These are phyloP conservation scores for Fusarium clavum DNA, from an alignment of 2,329 filamentous ascomycete species.

Conservation along the genomic window DNA sequence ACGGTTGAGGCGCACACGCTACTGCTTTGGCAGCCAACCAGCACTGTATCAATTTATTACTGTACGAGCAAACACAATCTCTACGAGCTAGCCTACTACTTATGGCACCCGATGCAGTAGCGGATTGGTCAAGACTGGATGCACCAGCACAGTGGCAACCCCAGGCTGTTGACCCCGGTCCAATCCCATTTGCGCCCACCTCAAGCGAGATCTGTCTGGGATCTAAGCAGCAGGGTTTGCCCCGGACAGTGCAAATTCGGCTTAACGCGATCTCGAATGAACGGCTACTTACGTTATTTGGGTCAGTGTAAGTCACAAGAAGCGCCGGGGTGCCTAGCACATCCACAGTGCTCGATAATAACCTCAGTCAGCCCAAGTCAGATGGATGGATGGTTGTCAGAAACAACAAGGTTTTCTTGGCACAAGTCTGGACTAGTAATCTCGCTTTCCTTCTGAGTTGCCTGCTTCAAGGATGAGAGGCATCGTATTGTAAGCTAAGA, in stretches of 20 bases:
- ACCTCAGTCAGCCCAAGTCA: slow-evolving; percentile 5
- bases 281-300: slow-evolving; percentile 29
- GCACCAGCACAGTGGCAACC: slow-evolving; percentile 41
- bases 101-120: slow-evolving; percentile 9
- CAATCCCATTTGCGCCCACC: slow-evolving; percentile 23
- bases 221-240: slow-evolving; percentile 40
- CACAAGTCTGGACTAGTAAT: neutral
- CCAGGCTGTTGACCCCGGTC: slow-evolving; percentile 11
- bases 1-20: slow-evolving; percentile 29
- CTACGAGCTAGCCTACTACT: slow-evolving; percentile 7
- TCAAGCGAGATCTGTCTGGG: slow-evolving; percentile 37
- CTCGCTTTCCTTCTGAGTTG: neutral
- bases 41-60: slow-evolving; percentile 12
- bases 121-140: slow-evolving; percentile 22
- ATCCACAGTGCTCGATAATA: slow-evolving; percentile 20
- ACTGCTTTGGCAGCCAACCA: slow-evolving; percentile 16
- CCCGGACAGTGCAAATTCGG: slow-evolving; percentile 39
- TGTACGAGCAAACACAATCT: slow-evolving; percentile 33
- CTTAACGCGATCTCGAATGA: slow-evolving; percentile 42
- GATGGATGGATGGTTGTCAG: slow-evolving; percentile 13
- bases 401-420: slow-evolving; percentile 25
- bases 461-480: slow-evolving; percentile 8
- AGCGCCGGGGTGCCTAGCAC: slow-evolving; percentile 6
- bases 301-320: slow-evolving; percentile 21
- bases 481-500: slow-evolving; percentile 6